phyloP scores from a whole-genome alignment of 805 yeast species.

The Suhomyces pyralidae region DNA sequence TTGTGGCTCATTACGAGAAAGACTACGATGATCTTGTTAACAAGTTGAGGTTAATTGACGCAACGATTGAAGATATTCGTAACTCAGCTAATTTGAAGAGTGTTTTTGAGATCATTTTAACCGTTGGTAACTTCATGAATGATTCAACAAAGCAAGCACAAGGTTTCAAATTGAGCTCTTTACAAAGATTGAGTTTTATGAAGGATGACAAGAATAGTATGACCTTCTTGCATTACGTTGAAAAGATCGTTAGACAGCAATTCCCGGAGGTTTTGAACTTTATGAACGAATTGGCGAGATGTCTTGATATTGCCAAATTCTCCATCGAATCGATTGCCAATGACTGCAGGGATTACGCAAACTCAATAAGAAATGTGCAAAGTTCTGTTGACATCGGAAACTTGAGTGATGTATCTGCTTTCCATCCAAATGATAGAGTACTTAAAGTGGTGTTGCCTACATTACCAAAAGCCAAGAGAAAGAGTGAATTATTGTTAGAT shows the following conservation, averaged over 20 bases:
- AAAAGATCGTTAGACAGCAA: conserved; percentile 58
- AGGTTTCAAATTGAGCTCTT: conserved; percentile 68
- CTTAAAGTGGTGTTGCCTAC: conserved; percentile 51
- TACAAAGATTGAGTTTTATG: conserved; percentile 67
- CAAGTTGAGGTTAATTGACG: conserved; percentile 58
- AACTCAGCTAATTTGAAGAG: conserved; percentile 53
- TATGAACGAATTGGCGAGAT: conserved; percentile 54
- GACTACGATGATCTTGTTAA: conserved; percentile 61
- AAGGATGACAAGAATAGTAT: conserved; percentile 67
- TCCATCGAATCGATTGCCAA: conserved; percentile 60
- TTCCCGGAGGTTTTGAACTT: conserved; percentile 64
- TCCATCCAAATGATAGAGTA: conserved; percentile 67
- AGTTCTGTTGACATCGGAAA: conserved; percentile 59
- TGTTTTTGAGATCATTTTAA: conserved; percentile 63
- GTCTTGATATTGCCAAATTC: conserved; percentile 54
- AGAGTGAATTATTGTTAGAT: conserved; percentile 47
- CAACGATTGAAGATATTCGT: conserved; percentile 52
- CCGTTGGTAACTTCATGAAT: conserved; percentile 79
- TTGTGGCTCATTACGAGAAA: conserved; percentile 55
- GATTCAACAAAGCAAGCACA: conserved; percentile 62
- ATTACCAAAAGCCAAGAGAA: conserved; percentile 53
- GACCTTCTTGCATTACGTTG: conserved; percentile 74
- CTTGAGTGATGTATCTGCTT: conserved; percentile 56
- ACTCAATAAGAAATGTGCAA: conserved; percentile 49
- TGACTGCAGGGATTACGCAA: conserved; percentile 57